A percentile compares a stretch with the other conserved stretches of the same genome.
These are phyloP conservation scores for Vaccinium corymbosum DNA, from an alignment of 148 eudicot genomes.

Conservation along the genomic window DNA sequence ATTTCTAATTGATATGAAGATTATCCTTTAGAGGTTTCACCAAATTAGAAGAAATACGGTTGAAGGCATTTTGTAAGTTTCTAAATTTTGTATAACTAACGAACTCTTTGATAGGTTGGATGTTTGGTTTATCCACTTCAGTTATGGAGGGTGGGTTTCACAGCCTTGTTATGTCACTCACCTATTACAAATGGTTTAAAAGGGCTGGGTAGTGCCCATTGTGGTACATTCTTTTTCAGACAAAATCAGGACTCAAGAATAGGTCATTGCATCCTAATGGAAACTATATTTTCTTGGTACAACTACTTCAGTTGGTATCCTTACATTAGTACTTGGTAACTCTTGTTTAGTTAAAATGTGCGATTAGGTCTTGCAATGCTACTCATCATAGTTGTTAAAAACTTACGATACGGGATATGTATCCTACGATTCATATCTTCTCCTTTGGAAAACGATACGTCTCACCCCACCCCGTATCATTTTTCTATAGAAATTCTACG, in stretches of 20 bases:
- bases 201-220: not conserved
- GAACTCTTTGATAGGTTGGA: not conserved
- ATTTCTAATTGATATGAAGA: not conserved
- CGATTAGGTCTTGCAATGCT: not conserved
- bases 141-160: not conserved
- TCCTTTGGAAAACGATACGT: too few relatives aligned
- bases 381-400: not conserved
- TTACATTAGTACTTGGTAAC: not conserved
- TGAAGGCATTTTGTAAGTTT: not conserved
- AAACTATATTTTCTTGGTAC: not conserved
- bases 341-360: not conserved
- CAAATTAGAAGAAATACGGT: not conserved
- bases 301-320: not conserved
- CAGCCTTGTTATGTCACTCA: not conserved
- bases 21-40: not conserved
- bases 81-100: not conserved
- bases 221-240: not conserved
- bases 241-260: not conserved
- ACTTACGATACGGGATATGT: too few relatives aligned
- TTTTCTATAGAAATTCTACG: too few relatives aligned
- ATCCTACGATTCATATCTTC: too few relatives aligned
- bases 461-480: too few relatives aligned
- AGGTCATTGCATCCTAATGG: slow-evolving; percentile 6
- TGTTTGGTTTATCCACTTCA: not conserved
- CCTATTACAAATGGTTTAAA: not conserved